These are phyloP conservation scores for Delonix regia DNA, from an alignment of 306 rosid genomes.

Conservation along the genomic window DNA sequence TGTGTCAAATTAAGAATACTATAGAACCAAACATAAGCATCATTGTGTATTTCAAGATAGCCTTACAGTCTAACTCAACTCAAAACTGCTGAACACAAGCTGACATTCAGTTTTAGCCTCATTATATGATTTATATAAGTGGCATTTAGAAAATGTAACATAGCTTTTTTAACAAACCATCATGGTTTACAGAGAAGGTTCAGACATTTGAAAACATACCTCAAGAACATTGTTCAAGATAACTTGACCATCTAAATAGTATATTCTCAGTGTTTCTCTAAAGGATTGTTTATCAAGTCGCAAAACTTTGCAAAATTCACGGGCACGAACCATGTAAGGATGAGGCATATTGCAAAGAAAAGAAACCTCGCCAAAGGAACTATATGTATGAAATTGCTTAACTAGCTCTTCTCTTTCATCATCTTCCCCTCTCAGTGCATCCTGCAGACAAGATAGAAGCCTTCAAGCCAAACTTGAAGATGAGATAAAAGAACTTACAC, in stretches of 20 bases:
- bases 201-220: conserved; percentile 35
- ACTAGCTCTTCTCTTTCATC: conserved; percentile 34
- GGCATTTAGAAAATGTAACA: neutral
- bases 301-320: conserved; percentile 50
- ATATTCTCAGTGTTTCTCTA: conserved; percentile 43
- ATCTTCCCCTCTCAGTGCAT: conserved; percentile 43
- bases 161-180: neutral
- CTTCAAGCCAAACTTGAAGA: neutral
- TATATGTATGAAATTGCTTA: conserved; percentile 34
- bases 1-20: neutral
- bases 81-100: neutral
- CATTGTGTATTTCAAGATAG: neutral
- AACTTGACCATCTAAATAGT: conserved; percentile 51
- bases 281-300: conserved; percentile 57
- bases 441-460: conserved; percentile 32
- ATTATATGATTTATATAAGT: neutral
- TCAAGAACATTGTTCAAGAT: conserved; percentile 56
- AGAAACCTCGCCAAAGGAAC: conserved; percentile 60
- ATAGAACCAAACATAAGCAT: conserved; percentile 14
- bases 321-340: conserved; percentile 42
- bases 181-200: neutral
- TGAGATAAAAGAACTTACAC: neutral
- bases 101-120: neutral
- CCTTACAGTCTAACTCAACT: neutral
- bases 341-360: conserved; percentile 58